These are phyloP conservation scores for Codiaeum variegatum DNA, from an alignment of 441 rosid species.

Conservation along the genomic window DNA sequence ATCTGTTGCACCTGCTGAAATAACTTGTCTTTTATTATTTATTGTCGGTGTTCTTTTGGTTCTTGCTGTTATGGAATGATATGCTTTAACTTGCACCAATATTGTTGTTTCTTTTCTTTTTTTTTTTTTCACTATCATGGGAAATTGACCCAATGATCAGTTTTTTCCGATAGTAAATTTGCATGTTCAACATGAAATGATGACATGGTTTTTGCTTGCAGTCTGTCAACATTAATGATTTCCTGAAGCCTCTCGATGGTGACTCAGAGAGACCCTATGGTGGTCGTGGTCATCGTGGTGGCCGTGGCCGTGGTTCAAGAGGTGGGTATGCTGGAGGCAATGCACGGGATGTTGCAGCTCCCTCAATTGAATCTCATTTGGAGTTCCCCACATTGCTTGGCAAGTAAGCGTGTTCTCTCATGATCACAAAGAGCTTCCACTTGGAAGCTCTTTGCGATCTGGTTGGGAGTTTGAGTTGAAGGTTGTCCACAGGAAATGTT, in stretches of 20 bases:
- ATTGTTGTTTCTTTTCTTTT: no score
- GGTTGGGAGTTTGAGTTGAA: conserved; percentile 13
- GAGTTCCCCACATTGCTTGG: conserved; percentile 93
- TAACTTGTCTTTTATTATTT: no score
- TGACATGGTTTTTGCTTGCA: conserved; percentile 26
- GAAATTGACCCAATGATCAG: no score
- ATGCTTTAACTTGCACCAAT: no score
- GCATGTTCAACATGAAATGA: not conserved
- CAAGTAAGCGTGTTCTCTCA: conserved; percentile 48
- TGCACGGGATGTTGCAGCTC: conserved; percentile 44
- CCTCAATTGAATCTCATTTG: conserved; percentile 64
- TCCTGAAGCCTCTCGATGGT: conserved; percentile 89
- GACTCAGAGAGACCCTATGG: conserved; percentile 49
- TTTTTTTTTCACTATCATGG: no score
- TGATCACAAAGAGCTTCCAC: conserved; percentile 10
- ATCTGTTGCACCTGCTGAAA: no score
- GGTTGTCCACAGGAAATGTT: conserved; percentile 21
- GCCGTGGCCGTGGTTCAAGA: conserved; percentile 61
- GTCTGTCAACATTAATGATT: conserved; percentile 85
- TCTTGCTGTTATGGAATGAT: no score
- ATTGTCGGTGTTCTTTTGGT: no score
- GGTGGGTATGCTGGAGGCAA: conserved; percentile 54
- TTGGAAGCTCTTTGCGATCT: conserved; percentile 23
- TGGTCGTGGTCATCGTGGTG: conserved; percentile 51
- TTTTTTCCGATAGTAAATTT: not conserved